These are phyloP conservation scores for Nakataea oryzae DNA, from an alignment of 2,329 filamentous ascomycete genomes.

Conservation along the genomic window DNA sequence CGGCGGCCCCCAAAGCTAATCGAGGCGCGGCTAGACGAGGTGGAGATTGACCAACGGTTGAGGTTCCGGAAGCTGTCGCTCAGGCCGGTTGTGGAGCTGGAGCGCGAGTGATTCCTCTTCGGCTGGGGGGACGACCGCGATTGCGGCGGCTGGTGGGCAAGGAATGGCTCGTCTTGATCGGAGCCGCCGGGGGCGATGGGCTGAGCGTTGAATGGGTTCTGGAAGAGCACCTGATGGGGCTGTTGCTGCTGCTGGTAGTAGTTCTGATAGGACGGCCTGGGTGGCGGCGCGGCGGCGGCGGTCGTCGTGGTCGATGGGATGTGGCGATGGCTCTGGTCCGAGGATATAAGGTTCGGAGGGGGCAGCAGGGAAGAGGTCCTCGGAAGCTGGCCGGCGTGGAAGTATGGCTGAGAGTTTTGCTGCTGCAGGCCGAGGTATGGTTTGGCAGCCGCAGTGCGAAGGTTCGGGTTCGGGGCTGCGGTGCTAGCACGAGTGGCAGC, in stretches of 20 bases:
- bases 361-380: slow-evolving; percentile 4
- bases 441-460: slow-evolving; percentile 1
- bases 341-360: background rate
- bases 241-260: slow-evolving; percentile 1
- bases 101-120: slow-evolving; percentile 21
- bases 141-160: slow-evolving; percentile 4
- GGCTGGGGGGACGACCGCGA: slow-evolving; percentile 7
- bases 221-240: slow-evolving; percentile 4
- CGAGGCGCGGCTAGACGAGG: slow-evolving; percentile 35
- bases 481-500: background rate
- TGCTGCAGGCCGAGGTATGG: background rate
- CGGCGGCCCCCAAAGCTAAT: slow-evolving; percentile 25
- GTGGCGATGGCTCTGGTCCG: slow-evolving; percentile 2
- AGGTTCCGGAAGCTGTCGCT: slow-evolving; percentile 35
- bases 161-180: slow-evolving; percentile 9
- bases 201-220: slow-evolving; percentile 16
- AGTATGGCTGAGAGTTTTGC: background rate
- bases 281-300: no score
- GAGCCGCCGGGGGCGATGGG: slow-evolving; percentile 8
- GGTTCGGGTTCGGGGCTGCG: background rate
- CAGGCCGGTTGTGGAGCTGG: slow-evolving; percentile 22
- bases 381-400: background rate
- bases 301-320: background rate
- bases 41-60: slow-evolving; percentile 44
- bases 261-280: background rate